Conservation (phyloP, 257 asterid species). For the Gentiana macrophylla region DNA sequence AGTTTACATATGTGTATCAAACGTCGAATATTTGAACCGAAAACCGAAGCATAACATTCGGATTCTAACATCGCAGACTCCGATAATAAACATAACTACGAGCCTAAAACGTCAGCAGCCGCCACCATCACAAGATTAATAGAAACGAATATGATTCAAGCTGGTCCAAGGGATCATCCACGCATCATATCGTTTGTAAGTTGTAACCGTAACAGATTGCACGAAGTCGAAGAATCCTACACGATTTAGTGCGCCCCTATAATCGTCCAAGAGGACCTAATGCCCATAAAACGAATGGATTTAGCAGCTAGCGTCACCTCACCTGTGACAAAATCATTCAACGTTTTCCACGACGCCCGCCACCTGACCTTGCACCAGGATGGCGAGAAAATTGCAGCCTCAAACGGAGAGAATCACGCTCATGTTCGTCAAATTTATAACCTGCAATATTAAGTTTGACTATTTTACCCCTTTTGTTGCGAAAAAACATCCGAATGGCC, state of each 20-base stretch:
- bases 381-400: constrained; percentile 71
- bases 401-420: constrained; percentile 45
- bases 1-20: neutral
- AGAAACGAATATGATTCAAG: constrained; percentile 14
- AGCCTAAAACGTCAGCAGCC: constrained; percentile 8
- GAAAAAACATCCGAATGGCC: constrained; percentile 5
- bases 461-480: constrained; percentile 15
- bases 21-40: neutral
- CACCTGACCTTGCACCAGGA: constrained; percentile 78
- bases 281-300: constrained; percentile 29
- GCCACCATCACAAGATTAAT: constrained; percentile 5
- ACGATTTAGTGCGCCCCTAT: constrained; percentile 30
- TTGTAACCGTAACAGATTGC: constrained; percentile 4
- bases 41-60: neutral
- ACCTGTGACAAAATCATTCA: constrained; percentile 44
- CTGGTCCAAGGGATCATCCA: constrained; percentile 8
- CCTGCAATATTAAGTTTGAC: constrained; percentile 72
- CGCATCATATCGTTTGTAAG: constrained; percentile 10
- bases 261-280: constrained; percentile 20
- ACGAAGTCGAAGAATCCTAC: constrained; percentile 36
- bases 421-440: constrained; percentile 64
- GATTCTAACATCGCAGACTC: neutral
- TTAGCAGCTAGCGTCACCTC: constrained; percentile 22
- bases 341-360: constrained; percentile 64
- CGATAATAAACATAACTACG: neutral